Conservation (phyloP, 2,329 filamentous ascomycete genomes). For the Chaetomiaceae sp. region DNA sequence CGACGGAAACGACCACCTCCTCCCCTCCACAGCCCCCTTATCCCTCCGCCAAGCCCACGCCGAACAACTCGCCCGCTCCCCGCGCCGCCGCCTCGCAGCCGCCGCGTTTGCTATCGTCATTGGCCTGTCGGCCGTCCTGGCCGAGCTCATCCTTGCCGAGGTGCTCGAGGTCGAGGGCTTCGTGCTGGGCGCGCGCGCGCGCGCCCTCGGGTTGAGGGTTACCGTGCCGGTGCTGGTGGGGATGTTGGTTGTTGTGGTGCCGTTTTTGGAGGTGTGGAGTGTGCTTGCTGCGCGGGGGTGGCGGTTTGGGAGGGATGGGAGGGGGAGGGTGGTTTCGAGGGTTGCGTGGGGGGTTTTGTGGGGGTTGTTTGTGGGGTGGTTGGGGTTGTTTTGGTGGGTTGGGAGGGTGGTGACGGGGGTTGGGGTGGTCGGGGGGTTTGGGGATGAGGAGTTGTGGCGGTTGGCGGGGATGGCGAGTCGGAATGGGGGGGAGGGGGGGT, state of each 20-base stretch:
- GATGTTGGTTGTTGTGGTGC: slow-evolving; percentile 68
- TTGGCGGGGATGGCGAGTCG: slow-evolving; percentile 3
- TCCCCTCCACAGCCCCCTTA: slow-evolving; percentile 58
- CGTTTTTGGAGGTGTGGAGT: slow-evolving; percentile 72
- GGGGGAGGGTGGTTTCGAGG: slow-evolving; percentile 48
- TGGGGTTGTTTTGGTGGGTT: slow-evolving; percentile 53
- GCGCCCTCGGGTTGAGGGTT: slow-evolving; percentile 61
- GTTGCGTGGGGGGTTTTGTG: slow-evolving; percentile 61
- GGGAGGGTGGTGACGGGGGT: slow-evolving; percentile 8
- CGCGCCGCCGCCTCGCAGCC: slow-evolving; percentile 50
- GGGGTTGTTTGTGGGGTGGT: slow-evolving; percentile 61
- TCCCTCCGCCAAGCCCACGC: slow-evolving; percentile 55
- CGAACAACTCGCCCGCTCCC: slow-evolving; percentile 50
- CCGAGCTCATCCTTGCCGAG: slow-evolving; percentile 77
- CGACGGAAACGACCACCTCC: slow-evolving; percentile 57
- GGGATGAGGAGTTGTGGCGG: slow-evolving; percentile 8
- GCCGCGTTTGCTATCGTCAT: slow-evolving; percentile 72
- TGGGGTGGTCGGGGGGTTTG: background rate
- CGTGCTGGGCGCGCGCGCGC: slow-evolving; percentile 60
- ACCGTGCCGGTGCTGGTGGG: slow-evolving; percentile 68
- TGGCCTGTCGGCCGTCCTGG: slow-evolving; percentile 70
- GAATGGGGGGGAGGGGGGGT: slow-evolving; percentile 14
- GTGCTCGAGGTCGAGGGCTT: slow-evolving; percentile 74
- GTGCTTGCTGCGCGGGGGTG: slow-evolving; percentile 54
- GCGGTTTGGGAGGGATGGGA: slow-evolving; percentile 55